Base-by-base conservation (phyloP, 495 filamentous ascomycete genomes). In the Lophiostoma macrostomum region DNA sequence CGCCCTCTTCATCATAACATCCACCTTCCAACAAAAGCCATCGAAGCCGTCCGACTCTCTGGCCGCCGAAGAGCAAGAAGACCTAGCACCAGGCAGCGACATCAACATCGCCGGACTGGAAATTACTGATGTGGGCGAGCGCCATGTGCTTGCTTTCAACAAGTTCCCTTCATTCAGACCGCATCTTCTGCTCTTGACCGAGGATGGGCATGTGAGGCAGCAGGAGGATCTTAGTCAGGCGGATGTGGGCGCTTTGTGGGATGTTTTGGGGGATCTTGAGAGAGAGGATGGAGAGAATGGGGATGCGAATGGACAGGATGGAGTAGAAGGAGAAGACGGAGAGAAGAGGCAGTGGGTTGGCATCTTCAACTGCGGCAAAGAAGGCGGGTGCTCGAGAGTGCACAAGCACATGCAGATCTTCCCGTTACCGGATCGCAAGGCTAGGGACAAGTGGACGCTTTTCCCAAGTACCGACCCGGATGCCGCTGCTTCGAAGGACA, bases 331-430 rank as follows among this genome's bases (percentile, higher is more conserved):
- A n/a, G n/a, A n/a, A n/a, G n/a, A n/a, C n/a, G n/a, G n/a, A n/a
- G n/a, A n/a, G n/a, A n/a, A n/a, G n/a, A n/a, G n/a, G n/a, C n/a
- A n/a, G n/a, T n/a, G n/a, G n/a, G n/a, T n/a, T n/a, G n/a, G n/a
- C n/a, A 53, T 53, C n/a, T 59, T 27, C 27, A 53, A 59, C 27
- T 46, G 56, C 41, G n/a, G 23, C 10, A 41, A 47, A 23, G 42
- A 5, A 5, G 56, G 40, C 5, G 56, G 56, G 2, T 46, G 40
- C 16, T 47, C 31, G 19, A 18, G 49, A 4, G 36, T 31, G 19
- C 56, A 59, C 30, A 59, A 59, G 37, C 48, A 53, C 20, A 39
- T 59, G 46, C 48, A 59, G 25, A 36, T 40, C 1, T 35, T 59
- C 24, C n/a, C n/a, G n/a, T n/a, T n/a, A n/a, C n/a, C n/a, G n/a